Evolutionary conservation across 169 alveolate genomes (phyloP), one percentile per base, ranked within the genome.

Genomic region (Eimeria brunetti): DNA sequence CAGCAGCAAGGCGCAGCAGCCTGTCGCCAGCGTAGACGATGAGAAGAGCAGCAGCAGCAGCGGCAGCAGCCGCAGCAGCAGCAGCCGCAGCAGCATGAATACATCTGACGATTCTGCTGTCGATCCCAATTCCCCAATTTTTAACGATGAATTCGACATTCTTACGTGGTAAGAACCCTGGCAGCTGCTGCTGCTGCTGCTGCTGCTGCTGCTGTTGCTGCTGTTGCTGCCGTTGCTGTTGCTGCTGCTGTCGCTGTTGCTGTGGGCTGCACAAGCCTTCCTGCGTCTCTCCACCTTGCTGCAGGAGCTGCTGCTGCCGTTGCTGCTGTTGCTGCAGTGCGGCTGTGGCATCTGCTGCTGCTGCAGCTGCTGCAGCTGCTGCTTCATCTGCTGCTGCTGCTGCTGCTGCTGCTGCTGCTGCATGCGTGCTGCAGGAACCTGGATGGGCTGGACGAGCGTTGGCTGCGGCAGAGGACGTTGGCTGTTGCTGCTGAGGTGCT

Each of bases 401-500:
- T 20, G 14, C 27, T 67, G 78, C 80, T 44, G 86, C 36, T 76
- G 58, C 86, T 44, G 86, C 58, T 36, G 56, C 36, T 67, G 67
- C n/a, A 44, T 44, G 7, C n/a, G 20, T n/a, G 44, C 46, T 69
- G 49, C 86, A 89, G 94, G 94, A 89, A 89, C 88, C 51, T 89
- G 78, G 94, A 89, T 27, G 94, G 94, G 9, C 76, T 89, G 6
- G 94, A 89, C 41, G 88, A 73, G 60, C 73, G 46, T 14, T 64
- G 58, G 64, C 94, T 89, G 88, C 94, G 94, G 49, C 41, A 30
- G 49, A 85, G 94, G 89, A 89, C 88, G 20, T n/a, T 56, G 1
- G 86, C 94, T 30, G 94, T 89, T 33, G 14, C n/a, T n/a, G 0
- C 53, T 6, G 27, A 38, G 7, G 78, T 89, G 75, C 73, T 38